Evolutionary conservation across 345 rosid species (phyloP).

Genomic region (Psidium guajava): DNA sequence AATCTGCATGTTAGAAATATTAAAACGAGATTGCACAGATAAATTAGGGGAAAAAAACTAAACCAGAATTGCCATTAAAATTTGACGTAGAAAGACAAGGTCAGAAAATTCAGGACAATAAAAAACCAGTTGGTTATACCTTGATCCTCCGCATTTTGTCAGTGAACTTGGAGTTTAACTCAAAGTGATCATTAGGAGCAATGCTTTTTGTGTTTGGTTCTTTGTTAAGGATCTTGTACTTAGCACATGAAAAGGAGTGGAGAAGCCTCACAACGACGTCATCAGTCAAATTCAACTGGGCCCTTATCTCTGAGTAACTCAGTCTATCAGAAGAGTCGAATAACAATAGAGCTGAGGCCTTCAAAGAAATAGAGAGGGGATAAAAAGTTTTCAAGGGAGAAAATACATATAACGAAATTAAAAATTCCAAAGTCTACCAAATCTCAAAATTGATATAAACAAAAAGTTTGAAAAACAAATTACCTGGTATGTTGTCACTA

Average conservation of each 20-base stretch:
- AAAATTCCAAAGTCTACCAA: background rate
- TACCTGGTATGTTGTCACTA: constrained; percentile 77
- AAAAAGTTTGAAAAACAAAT: background rate
- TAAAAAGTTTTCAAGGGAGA: background rate
- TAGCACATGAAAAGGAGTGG: constrained; percentile 80
- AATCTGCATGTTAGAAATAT: constrained; percentile 23
- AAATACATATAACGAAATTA: background rate
- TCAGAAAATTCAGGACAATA: no score
- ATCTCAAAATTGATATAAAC: background rate
- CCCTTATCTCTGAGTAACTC: constrained; percentile 68
- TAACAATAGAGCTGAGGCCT: constrained; percentile 84
- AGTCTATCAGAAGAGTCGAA: constrained; percentile 72
- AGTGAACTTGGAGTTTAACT: constrained; percentile 69
- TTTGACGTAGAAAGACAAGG: no score
- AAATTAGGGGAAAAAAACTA: no score
- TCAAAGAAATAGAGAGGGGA: background rate
- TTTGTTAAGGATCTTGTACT: constrained; percentile 61
- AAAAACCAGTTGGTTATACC: constrained; percentile 16
- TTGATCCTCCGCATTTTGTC: constrained; percentile 90
- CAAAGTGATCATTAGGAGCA: constrained; percentile 43
- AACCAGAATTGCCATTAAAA: no score
- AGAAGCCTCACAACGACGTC: constrained; percentile 85
- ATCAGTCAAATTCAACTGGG: constrained; percentile 69
- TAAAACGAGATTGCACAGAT: no score
- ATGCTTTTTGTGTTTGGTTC: constrained; percentile 54